Evolutionary conservation across 1,284 basidiomycete species (phyloP).

Genomic region (Naganishia sp.): DNA sequence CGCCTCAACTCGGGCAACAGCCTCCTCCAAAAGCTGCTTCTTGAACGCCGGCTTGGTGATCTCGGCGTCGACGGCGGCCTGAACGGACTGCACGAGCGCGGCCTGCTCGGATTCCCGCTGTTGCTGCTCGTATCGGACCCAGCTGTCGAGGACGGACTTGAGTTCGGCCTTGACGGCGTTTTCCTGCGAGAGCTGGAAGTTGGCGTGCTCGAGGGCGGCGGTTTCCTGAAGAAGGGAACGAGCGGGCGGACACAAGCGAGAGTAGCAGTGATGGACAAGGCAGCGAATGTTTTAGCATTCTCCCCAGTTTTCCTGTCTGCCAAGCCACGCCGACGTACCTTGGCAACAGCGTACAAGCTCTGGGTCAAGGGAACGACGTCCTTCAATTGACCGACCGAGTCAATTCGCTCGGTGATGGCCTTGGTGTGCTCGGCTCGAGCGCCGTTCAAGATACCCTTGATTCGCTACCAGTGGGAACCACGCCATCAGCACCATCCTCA

Average conservation of each 20-base stretch:
- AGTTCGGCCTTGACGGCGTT: constrained; percentile 82
- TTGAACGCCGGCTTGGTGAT: constrained; percentile 90
- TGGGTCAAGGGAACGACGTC: constrained; percentile 89
- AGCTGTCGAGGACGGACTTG: constrained; percentile 93
- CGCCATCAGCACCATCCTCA: background rate
- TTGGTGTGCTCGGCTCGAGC: constrained; percentile 88
- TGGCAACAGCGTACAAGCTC: constrained; percentile 87
- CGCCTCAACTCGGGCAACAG: constrained; percentile 85
- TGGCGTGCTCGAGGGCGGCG: constrained; percentile 83
- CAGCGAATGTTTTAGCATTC: background rate
- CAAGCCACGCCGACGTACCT: constrained; percentile 59
- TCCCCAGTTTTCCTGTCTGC: no score
- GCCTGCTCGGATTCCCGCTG: constrained; percentile 94
- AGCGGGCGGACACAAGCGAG: background rate
- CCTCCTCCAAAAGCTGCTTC: constrained; percentile 82
- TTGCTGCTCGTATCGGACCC: constrained; percentile 97
- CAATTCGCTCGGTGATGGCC: constrained; percentile 89
- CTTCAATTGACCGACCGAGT: constrained; percentile 87
- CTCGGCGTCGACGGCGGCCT: constrained; percentile 78
- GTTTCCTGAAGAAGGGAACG: constrained; percentile 67
- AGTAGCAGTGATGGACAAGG: background rate
- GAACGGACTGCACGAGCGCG: constrained; percentile 81
- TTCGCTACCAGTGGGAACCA: constrained; percentile 54
- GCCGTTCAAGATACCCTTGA: constrained; percentile 77
- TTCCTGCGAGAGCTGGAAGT: constrained; percentile 89